Percentiles rank a stretch among this genome's conserved stretches.
Conservation (phyloP, 2,329 filamentous ascomycete genomes). For the Pyrenochaeta sp. region DNA sequence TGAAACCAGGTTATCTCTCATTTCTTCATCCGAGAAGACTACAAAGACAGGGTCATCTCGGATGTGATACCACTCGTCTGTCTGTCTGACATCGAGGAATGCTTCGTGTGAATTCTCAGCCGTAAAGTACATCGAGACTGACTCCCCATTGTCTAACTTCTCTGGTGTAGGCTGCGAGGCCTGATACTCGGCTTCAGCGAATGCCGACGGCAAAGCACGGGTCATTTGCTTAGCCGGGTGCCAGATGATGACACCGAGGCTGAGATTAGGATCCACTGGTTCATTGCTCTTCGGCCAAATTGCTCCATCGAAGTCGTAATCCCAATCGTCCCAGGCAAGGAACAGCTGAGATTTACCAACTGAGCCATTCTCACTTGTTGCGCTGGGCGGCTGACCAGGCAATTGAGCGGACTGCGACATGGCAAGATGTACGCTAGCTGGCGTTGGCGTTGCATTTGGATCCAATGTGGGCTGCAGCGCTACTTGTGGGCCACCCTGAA, state of each 20-base stretch:
- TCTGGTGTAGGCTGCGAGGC: conserved; percentile 48
- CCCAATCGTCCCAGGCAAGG: conserved; percentile 49
- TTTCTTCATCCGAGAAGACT: conserved; percentile 52
- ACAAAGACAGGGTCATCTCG: conserved; percentile 60
- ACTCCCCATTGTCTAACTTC: conserved; percentile 51
- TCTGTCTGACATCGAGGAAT: conserved; percentile 57
- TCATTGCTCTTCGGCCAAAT: conserved; percentile 56
- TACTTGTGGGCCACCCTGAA: conserved; percentile 18
- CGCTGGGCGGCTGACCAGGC: conserved; percentile 20
- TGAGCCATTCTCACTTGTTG: conserved; percentile 21
- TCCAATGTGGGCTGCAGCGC: conserved; percentile 20
- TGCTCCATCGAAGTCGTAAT: conserved; percentile 54
- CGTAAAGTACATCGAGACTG: conserved; percentile 60
- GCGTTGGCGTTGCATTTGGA: conserved; percentile 39
- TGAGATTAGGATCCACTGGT: conserved; percentile 53
- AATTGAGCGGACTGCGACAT: conserved; percentile 17
- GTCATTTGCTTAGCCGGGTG: conserved; percentile 53
- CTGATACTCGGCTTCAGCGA: conserved; percentile 53
- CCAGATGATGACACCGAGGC: conserved; percentile 56
- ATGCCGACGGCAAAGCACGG: conserved; percentile 53
- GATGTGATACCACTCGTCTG: conserved; percentile 58
- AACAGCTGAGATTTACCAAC: conserved; percentile 40
- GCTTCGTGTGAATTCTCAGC: conserved; percentile 53
- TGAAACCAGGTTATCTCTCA: conserved; percentile 47
- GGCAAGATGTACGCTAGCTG: conserved; percentile 28